Evolutionary conservation across 176 grass and related monocot species (phyloP).

Genomic region (Ensete glaucum): DNA sequence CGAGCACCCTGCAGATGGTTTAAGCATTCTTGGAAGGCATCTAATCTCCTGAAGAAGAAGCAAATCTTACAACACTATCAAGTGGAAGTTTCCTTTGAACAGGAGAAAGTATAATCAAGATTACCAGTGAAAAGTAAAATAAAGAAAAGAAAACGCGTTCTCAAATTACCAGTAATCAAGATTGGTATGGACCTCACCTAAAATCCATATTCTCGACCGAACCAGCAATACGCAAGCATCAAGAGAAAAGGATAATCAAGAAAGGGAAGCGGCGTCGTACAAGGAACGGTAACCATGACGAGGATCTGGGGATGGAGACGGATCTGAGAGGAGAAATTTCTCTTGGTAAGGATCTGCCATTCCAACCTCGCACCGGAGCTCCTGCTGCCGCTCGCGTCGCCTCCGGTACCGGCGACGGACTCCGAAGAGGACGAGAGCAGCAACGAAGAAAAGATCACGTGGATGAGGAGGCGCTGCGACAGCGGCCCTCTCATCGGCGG

Average conservation of each 20-base stretch:
- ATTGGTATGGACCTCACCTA: neutral
- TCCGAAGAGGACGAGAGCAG: constrained; percentile 8
- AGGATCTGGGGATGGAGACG: constrained; percentile 56
- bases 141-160: too few species aligned
- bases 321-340: constrained; percentile 87
- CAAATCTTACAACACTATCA: neutral
- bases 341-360: constrained; percentile 57
- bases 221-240: neutral
- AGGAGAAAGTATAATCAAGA: too few species aligned
- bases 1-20: neutral
- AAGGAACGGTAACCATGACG: constrained; percentile 65
- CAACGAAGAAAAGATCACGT: constrained; percentile 8
- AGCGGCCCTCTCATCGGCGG: constrained; percentile 7
- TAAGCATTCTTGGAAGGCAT: neutral
- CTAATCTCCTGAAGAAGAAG: neutral
- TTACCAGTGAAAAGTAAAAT: too few species aligned
- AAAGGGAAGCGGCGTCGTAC: constrained; percentile 36
- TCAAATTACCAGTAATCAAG: neutral
- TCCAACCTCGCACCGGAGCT: constrained; percentile 11
- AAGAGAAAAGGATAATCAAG: neutral
- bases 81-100: neutral
- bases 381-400: neutral
- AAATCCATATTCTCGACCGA: too few species aligned
- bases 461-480: constrained; percentile 16
- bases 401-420: neutral